Percentiles rank a stretch among this genome's conserved stretches.
phyloP scores from a whole-genome alignment of 192 early-diverging fungal species.

The Borealophlyctis nickersoniae region DNA sequence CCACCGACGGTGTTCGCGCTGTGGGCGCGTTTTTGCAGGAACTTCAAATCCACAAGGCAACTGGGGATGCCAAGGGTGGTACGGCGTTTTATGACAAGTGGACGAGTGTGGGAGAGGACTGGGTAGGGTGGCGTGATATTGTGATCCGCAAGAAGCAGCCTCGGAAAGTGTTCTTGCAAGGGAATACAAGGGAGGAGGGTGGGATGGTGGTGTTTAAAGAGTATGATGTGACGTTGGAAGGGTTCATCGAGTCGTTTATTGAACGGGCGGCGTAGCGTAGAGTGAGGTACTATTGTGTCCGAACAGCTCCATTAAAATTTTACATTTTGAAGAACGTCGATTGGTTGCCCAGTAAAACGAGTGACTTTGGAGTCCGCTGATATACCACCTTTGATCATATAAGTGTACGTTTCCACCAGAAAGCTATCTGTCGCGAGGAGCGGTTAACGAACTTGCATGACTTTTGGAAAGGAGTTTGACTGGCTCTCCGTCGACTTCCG shows the following conservation, averaged over 20 bases:
- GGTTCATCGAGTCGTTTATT: slow-evolving; percentile 56
- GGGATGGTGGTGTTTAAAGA: slow-evolving; percentile 50
- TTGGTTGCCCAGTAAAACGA: too few relatives aligned
- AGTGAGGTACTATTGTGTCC: too few relatives aligned
- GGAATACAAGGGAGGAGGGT: slow-evolving; percentile 40
- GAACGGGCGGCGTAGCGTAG: slow-evolving; percentile 36
- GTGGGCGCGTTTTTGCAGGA: slow-evolving; percentile 53
- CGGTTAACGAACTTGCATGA: too few relatives aligned
- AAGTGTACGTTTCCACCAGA: too few relatives aligned
- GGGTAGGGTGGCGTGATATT: slow-evolving; percentile 45
- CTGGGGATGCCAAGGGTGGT: slow-evolving; percentile 49
- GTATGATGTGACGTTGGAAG: slow-evolving; percentile 50
- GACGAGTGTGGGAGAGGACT: slow-evolving; percentile 51
- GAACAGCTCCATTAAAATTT: too few relatives aligned
- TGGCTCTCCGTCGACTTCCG: too few relatives aligned
- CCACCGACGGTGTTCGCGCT: slow-evolving; percentile 45
- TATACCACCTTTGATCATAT: too few relatives aligned
- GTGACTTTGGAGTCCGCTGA: too few relatives aligned
- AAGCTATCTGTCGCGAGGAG: too few relatives aligned
- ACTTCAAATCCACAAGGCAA: slow-evolving; percentile 60
- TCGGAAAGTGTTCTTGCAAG: slow-evolving; percentile 53
- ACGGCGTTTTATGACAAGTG: slow-evolving; percentile 41
- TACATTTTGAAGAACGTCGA: too few relatives aligned
- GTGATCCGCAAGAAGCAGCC: slow-evolving; percentile 54
- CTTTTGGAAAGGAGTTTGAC: too few relatives aligned